Evolutionary conservation across 768 basidiomycete genomes (phyloP), one percentile per base, ranked within the genome.

Genomic region (Termitomyces sp.): DNA sequence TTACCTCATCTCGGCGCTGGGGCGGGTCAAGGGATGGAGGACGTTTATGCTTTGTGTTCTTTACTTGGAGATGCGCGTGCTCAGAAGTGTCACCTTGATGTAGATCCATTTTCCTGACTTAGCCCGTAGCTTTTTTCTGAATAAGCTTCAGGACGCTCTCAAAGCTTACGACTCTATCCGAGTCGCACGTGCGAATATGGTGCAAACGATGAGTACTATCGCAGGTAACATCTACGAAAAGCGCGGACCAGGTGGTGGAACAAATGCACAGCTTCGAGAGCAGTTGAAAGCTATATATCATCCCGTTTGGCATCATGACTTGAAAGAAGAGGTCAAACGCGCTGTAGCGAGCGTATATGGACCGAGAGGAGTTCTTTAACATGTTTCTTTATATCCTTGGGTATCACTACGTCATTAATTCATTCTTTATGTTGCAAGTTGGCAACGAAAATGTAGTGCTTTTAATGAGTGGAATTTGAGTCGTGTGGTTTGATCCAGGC

Each of bases 11-110:
- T 86, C 6, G 84, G 84, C 2, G 78, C 83, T 0, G 85, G 85
- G 1, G 83, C 81, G 5, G 82, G 85, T 10, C 85, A 86, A 70
- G 85, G 83, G 1, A 75, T 86, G 37, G 85, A 86, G 65, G 86
- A 86, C 60, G 80, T 78, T 0, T 77, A 78, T 49, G 67, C 81
- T 4, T 70, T 87, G 4, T 77, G 76, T 47, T 71, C 75, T 15
- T 70, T 87, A 14, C 78, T 87, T 10, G 66, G 68, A 7, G 79
- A 81, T 61, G 75, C 80, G 2, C 66, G 74, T 56, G 78, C 80
- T 2, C 75, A 69, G 17, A 48, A 66, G 20, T 66, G 66, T 11
- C 81, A 81, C 63, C 66, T 86, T n/a, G 72, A 77, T 60, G 84
- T 80, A 59, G 59, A 73, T 64, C 15, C 12, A 8, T 37, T 51